phyloP scores from a whole-genome alignment of 169 alveolate species.

The Plasmodium malariae region DNA sequence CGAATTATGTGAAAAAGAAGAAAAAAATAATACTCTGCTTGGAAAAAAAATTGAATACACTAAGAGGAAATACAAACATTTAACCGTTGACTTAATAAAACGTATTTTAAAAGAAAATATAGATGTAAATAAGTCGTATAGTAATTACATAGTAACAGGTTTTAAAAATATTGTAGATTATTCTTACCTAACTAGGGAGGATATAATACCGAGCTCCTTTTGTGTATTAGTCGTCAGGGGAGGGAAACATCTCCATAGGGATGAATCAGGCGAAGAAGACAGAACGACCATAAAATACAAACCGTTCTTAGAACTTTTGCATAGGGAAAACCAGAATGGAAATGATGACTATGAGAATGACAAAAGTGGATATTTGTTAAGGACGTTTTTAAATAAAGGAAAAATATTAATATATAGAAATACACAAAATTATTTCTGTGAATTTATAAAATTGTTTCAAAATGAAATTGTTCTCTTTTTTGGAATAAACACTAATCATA shows the following conservation, averaged over 20 bases:
- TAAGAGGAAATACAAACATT: constrained; percentile 44
- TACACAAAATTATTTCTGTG: constrained; percentile 7
- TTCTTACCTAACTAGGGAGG: constrained; percentile 14
- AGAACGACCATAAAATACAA: too few species aligned
- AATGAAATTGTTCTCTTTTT: constrained; percentile 33
- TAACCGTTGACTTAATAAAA: constrained; percentile 58
- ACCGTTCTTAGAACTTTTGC: too few species aligned
- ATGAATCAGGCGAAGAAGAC: not conserved
- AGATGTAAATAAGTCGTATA: constrained; percentile 35
- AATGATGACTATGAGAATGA: not conserved
- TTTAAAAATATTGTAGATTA: constrained; percentile 29
- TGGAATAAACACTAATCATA: constrained; percentile 17
- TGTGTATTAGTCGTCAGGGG: constrained; percentile 22
- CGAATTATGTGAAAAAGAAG: constrained; percentile 65
- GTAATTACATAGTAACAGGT: constrained; percentile 34
- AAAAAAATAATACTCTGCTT: constrained; percentile 63
- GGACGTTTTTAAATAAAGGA: constrained; percentile 52
- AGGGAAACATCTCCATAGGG: not conserved
- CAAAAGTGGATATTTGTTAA: not conserved
- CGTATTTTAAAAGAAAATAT: constrained; percentile 70
- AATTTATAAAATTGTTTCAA: constrained; percentile 23
- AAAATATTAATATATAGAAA: constrained; percentile 58
- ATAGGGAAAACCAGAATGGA: not conserved
- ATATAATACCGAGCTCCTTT: constrained; percentile 33
- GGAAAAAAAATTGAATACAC: constrained; percentile 76